A percentile compares a stretch with the other conserved stretches of the same genome.
phyloP scores from a whole-genome alignment of 306 rosid species.

The Trichosanthes truncata region DNA sequence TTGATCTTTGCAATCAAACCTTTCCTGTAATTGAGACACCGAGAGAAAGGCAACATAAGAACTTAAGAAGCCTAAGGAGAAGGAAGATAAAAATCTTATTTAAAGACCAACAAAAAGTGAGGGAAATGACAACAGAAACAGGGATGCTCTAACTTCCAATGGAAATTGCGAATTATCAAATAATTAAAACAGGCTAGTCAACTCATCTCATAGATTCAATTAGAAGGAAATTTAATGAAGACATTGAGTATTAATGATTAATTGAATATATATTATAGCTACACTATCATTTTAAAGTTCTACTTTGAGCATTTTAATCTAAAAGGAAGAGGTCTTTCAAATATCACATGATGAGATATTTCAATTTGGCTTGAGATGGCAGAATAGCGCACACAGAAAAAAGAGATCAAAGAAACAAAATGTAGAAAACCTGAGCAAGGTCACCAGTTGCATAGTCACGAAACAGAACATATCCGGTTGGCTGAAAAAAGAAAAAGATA shows the following conservation, averaged over 20 bases:
- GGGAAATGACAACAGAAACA: not conserved
- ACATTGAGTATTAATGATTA: not conserved
- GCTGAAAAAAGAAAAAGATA: constrained; percentile 40
- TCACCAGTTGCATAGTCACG: constrained; percentile 94
- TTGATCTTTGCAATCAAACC: constrained; percentile 78
- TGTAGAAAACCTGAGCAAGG: constrained; percentile 81
- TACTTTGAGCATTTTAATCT: not conserved
- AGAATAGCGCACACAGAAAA: not conserved
- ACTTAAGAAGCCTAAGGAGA: not conserved
- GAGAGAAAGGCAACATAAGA: not conserved
- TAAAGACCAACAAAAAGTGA: not conserved
- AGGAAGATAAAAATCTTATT: not conserved
- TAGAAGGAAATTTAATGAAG: not conserved
- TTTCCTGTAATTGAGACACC: constrained; percentile 44
- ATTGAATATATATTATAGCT: not conserved
- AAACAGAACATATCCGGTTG: constrained; percentile 61
- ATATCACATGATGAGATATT: not conserved
- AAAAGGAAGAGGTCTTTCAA: not conserved
- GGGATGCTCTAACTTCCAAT: not conserved
- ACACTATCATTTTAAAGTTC: not conserved
- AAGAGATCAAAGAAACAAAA: not conserved
- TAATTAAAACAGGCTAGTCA: not conserved
- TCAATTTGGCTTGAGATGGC: not conserved
- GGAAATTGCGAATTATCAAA: not conserved
- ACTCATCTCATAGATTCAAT: not conserved